Conservation (phyloP, 176 grass and related monocot genomes). For the Oryza officinalis region DNA sequence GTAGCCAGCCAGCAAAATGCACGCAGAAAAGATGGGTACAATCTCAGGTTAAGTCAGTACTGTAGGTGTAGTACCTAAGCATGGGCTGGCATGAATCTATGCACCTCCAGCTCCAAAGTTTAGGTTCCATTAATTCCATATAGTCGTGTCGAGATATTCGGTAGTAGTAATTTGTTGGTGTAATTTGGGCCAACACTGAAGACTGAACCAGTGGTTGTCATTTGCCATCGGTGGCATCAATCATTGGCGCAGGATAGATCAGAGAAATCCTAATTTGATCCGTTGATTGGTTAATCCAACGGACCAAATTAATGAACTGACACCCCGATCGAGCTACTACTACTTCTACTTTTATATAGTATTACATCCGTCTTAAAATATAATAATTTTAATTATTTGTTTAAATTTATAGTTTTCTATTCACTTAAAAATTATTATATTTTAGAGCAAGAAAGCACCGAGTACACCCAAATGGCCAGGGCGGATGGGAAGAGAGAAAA, state of each 20-base stretch:
- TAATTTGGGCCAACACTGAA: background rate
- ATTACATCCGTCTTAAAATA: no score
- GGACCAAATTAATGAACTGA: background rate
- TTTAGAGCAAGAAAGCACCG: no score
- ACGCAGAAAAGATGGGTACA: background rate
- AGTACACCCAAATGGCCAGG: background rate
- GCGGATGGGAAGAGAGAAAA: background rate
- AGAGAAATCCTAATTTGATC: background rate
- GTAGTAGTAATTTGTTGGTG: background rate
- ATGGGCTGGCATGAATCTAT: background rate
- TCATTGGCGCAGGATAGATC: background rate
- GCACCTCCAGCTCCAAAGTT: slow-evolving; percentile 12
- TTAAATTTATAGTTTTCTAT: no score
- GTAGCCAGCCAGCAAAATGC: background rate
- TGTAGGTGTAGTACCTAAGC: background rate
- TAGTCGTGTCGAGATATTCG: background rate
- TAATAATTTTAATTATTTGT: no score
- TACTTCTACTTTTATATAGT: no score
- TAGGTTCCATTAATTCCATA: background rate
- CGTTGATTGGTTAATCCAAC: background rate
- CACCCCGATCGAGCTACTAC: no score
- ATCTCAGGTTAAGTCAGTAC: background rate
- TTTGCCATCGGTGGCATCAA: background rate
- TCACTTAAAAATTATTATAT: no score
- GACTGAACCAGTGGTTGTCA: background rate